Conservation (phyloP, 2,329 filamentous ascomycete genomes). For the Esteya vermicola region DNA sequence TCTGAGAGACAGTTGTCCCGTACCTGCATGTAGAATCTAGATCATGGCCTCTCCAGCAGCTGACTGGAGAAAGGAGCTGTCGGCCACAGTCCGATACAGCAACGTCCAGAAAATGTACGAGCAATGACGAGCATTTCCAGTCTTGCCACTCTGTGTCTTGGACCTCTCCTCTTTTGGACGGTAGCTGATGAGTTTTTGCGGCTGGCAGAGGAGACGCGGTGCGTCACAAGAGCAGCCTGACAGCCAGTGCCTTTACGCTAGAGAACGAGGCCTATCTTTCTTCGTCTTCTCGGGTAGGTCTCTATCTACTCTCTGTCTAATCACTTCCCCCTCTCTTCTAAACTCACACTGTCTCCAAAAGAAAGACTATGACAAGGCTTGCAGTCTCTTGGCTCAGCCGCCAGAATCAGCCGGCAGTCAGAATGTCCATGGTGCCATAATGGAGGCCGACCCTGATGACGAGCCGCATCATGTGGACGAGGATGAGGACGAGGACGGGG, state of each 20-base stretch:
- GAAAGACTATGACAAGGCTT: conserved; percentile 43
- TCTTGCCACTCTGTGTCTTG: too few species aligned
- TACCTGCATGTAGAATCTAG: neutral
- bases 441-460: conserved; percentile 1
- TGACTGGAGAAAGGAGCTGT: conserved; percentile 37
- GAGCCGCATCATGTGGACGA: conserved; percentile 2
- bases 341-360: conserved; percentile 22
- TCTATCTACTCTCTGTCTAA: neutral
- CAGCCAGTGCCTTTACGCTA: conserved; percentile 40
- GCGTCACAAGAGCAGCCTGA: conserved; percentile 12
- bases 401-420: neutral
- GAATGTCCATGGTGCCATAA: conserved; percentile 6
- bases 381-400: conserved; percentile 11
- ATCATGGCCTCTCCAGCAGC: neutral
- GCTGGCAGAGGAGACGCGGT: conserved; percentile 10
- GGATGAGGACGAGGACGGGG: too few species aligned
- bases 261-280: conserved; percentile 51
- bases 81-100: conserved; percentile 46
- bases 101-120: conserved; percentile 51
- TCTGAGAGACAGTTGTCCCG: too few species aligned
- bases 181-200: too few species aligned
- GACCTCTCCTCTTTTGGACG: too few species aligned
- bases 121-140: too few species aligned
- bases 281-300: conserved; percentile 42
- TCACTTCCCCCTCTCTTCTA: too few species aligned